These are phyloP conservation scores for Rhynchospora breviuscula DNA, from an alignment of 176 grass and related monocot genomes.

Conservation along the genomic window DNA sequence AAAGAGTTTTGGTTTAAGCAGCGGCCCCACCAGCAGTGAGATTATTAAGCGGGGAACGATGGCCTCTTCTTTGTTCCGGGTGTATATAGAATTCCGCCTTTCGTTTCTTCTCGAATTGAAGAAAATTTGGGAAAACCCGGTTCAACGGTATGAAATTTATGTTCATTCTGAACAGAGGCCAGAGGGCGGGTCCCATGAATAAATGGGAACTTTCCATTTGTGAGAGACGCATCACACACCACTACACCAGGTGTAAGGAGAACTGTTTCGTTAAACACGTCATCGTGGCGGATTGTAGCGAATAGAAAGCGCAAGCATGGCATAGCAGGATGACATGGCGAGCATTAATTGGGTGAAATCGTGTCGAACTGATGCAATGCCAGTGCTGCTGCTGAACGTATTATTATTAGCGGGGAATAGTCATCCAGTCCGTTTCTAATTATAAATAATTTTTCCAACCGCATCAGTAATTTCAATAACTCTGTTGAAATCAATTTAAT, in stretches of 20 bases:
- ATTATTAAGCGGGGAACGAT: too few relatives aligned
- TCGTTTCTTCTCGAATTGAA: background rate
- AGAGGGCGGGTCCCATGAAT: background rate
- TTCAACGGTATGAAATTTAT: background rate
- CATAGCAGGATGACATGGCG: background rate
- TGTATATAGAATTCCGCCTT: background rate
- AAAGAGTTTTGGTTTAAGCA: background rate
- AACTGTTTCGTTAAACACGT: background rate
- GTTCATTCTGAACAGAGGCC: rapidly evolving
- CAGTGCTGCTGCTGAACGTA: background rate
- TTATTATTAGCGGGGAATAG: background rate
- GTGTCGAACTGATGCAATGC: background rate
- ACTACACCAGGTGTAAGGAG: background rate
- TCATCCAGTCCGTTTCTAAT: too few relatives aligned
- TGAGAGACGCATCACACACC: background rate
- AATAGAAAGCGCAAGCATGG: conserved; percentile 2
- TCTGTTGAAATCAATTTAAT: too few relatives aligned
- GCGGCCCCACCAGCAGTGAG: background rate
- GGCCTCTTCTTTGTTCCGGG: background rate
- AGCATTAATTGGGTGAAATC: conserved; percentile 1
- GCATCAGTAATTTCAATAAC: too few relatives aligned
- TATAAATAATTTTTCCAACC: too few relatives aligned
- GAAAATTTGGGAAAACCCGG: background rate
- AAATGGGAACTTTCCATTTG: background rate
- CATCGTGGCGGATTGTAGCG: background rate